These are phyloP conservation scores for Blumeria hordei DNA, from an alignment of 2,329 filamentous ascomycete species.

Conservation along the genomic window DNA sequence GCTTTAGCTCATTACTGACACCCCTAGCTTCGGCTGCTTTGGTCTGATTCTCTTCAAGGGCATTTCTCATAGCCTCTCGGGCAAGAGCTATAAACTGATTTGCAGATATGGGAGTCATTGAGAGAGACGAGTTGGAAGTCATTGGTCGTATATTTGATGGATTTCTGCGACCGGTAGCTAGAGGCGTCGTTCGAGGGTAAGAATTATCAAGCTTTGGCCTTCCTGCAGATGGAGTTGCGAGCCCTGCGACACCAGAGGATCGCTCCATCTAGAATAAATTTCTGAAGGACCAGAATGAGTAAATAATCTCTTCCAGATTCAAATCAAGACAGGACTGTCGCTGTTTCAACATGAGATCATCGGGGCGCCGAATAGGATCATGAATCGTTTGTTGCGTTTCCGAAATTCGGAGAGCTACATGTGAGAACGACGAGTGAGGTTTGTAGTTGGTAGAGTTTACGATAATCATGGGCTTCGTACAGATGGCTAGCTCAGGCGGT, in stretches of 20 bases:
- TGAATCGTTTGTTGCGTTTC: neutral
- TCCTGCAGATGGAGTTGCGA: constrained; percentile 16
- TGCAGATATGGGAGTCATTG: constrained; percentile 28
- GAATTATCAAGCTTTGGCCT: constrained; percentile 19
- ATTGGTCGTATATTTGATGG: constrained; percentile 25
- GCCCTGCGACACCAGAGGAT: constrained; percentile 14
- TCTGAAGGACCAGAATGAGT: neutral
- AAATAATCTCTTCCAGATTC: neutral
- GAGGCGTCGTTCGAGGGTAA: constrained; percentile 15
- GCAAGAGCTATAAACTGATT: constrained; percentile 40
- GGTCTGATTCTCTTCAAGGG: constrained; percentile 38
- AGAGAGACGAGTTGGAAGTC: constrained; percentile 20
- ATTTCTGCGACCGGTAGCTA: constrained; percentile 13
- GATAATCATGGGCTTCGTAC: neutral
- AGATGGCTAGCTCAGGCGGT: too few relatives aligned
- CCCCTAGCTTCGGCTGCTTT: constrained; percentile 35
- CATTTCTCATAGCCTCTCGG: constrained; percentile 40
- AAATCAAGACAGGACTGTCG: neutral
- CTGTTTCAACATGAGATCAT: neutral
- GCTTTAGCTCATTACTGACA: constrained; percentile 33
- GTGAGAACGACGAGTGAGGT: neutral
- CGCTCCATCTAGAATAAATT: constrained; percentile 10
- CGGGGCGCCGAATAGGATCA: neutral
- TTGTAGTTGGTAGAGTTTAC: neutral
- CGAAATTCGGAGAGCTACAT: neutral